Evolutionary conservation across 129 eudicot genomes (phyloP).

Genomic region (Helianthus tuberosus): DNA sequence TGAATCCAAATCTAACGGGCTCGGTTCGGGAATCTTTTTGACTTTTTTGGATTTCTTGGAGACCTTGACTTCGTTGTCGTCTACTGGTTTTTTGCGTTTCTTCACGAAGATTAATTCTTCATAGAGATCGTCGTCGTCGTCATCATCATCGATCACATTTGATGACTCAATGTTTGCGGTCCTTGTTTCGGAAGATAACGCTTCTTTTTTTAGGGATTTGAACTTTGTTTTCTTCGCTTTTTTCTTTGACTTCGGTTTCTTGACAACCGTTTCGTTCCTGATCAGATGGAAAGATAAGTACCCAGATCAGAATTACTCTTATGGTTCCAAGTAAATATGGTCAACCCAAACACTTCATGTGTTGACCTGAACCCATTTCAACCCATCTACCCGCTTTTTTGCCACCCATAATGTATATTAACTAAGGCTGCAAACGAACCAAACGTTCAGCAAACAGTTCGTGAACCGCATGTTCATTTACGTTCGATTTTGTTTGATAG

Average conservation of each 20-base stretch:
- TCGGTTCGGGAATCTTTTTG: constrained; percentile 54
- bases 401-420: background rate
- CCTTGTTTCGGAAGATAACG: constrained; percentile 55
- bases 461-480: too few relatives aligned
- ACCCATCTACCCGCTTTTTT: background rate
- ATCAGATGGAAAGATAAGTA: constrained; percentile 14
- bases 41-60: constrained; percentile 67
- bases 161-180: constrained; percentile 47
- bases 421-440: too few relatives aligned
- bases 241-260: constrained; percentile 83
- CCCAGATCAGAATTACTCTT: constrained; percentile 9
- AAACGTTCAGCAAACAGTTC: too few relatives aligned
- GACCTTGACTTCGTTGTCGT: constrained; percentile 40
- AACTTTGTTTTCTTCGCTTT: constrained; percentile 87
- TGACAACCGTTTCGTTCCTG: constrained; percentile 55
- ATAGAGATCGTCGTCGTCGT: constrained; percentile 19
- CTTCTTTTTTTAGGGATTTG: constrained; percentile 82
- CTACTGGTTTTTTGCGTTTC: constrained; percentile 65
- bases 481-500: too few relatives aligned
- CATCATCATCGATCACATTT: constrained; percentile 51
- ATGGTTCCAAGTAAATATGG: background rate
- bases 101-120: constrained; percentile 46
- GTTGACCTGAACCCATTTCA: background rate
- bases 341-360: constrained; percentile 9
- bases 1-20: constrained; percentile 34